Evolutionary conservation across 805 yeast genomes (phyloP), one percentile per base, ranked within the genome.

Genomic region (Wickerhamomyces xylosicus): DNA sequence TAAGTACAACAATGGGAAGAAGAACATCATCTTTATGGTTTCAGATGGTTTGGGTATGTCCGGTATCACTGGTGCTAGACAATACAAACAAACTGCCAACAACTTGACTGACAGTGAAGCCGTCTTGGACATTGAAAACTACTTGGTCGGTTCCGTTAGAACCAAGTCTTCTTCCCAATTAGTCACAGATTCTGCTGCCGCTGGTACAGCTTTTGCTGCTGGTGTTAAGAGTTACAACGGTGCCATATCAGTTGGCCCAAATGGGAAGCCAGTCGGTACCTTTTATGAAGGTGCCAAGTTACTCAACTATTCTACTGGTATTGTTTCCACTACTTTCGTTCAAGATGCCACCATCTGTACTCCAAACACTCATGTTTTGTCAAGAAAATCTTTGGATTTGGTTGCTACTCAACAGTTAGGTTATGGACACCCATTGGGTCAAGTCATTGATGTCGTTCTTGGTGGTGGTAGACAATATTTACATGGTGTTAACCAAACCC

Each of bases 341-440:
- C 85, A 95, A 27, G 96, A 87, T 57, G 96, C 96, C 21, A 89
- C 96, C 0, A 95, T 95, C 2, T 95, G 95, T 21, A 75, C 87
- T 2, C 89, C 86, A 58, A 76, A 84, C 41, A 54, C 95, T 2
- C 96, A 87, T 55, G 92, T 69, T 16, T 77, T 73, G 50, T 69
- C 65, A 54, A 72, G 97, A 55, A 68, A 61, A 44, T 85, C 81
- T 61, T 87, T 82, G 54, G 87, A 82, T 52, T 65, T 77, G 58
- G 84, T 87, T 57, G 96, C 96, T 7, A 72, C 74, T 47, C 95
- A 87, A 46, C 92, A 85, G 55, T 63, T 87, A 44, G 95, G 95
- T 31, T 25, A 25, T 13, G 69, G 71, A 34, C 81, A 85, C 50
- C 79, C 89, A 2, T 67, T 86, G 48, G 95, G 95, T 7, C 67